Conservation (phyloP, 768 basidiomycete species). For the Glaciozyma antarctica region DNA sequence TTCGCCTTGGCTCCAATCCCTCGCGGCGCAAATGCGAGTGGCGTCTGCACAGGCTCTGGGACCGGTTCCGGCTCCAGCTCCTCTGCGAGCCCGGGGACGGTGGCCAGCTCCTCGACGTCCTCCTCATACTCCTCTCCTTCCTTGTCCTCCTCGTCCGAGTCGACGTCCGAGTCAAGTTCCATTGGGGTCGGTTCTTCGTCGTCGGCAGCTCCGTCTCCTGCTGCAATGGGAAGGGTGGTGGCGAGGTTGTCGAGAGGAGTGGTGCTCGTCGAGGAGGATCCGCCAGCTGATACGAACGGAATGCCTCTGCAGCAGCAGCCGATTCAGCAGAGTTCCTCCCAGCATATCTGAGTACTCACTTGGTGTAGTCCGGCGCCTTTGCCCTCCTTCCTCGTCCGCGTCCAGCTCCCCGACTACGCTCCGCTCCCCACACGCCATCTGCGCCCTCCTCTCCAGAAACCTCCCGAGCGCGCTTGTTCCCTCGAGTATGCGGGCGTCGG, state of each 20-base stretch:
- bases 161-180: conserved; percentile 33
- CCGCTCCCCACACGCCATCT: conserved; percentile 67
- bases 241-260: conserved; percentile 20
- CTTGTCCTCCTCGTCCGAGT: conserved; percentile 40
- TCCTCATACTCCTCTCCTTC: conserved; percentile 38
- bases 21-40: conserved; percentile 23
- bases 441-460: conserved; percentile 59
- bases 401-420: conserved; percentile 38
- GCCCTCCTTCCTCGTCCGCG: conserved; percentile 22
- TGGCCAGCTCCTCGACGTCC: conserved; percentile 38
- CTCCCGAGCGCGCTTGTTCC: conserved; percentile 50
- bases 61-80: background rate
- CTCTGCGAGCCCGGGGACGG: conserved; percentile 37
- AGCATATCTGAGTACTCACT: conserved; percentile 35
- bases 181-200: conserved; percentile 25
- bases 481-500: conserved; percentile 55
- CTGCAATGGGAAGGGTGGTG: conserved; percentile 38
- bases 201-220: background rate
- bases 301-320: conserved; percentile 1
- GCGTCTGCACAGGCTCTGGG: conserved; percentile 31
- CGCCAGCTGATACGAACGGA: conserved; percentile 24
- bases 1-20: conserved; percentile 35
- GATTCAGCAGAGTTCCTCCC: background rate
- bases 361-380: conserved; percentile 54
- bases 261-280: conserved; percentile 43